Base-by-base conservation (phyloP, 2,329 filamentous ascomycete genomes). In the Diaporthe citriasiana region DNA sequence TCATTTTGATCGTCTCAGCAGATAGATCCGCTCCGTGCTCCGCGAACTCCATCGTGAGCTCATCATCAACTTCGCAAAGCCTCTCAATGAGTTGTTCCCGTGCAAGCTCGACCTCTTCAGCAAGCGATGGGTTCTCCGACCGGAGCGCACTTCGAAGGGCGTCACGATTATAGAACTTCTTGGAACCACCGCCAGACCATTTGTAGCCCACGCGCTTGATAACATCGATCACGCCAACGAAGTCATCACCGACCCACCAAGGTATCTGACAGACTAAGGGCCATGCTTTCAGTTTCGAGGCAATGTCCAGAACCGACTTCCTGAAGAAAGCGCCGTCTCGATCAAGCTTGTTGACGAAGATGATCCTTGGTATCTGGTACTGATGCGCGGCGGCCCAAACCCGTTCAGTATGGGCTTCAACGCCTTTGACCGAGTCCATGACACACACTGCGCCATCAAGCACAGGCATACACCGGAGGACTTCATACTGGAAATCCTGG, bases 401-500 rank as follows among this genome's bases (percentile, higher is more conserved):
- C 78, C 97, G 93, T 82, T 99, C 97, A 0, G 97, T 98, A 81
- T 98, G 97, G 1, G 97, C 96, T 83, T 99, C 97, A 30, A 99
- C 97, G 27, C 82, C 82, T 76, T 83, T 83, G 80, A 84, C 81
- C 9, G 80, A 76, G 77, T 83, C 79, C 63, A 84, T 79, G 70
- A 83, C 81, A 75, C 81, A 82, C 27, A 84, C 79, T 57, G 82
- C 82, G 35, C 82, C 80, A 70, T 78, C 81, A 70, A 81, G 80
- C 71, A 78, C 80, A 8, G 82, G 82, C 76, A 98, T 87, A 42
- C 96, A 98, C 17, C 97, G 91, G 77, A 98, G 89, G 3, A 98
- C 97, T 82, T 99, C 97, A 80, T 98, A 98, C 0, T 96, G 95
- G 79, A 99, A 99, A 82, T 99, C 97, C 30, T 97, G 95, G 81